These are phyloP conservation scores for Citeromyces matritensis DNA, from an alignment of 805 yeast genomes.

Conservation along the genomic window DNA sequence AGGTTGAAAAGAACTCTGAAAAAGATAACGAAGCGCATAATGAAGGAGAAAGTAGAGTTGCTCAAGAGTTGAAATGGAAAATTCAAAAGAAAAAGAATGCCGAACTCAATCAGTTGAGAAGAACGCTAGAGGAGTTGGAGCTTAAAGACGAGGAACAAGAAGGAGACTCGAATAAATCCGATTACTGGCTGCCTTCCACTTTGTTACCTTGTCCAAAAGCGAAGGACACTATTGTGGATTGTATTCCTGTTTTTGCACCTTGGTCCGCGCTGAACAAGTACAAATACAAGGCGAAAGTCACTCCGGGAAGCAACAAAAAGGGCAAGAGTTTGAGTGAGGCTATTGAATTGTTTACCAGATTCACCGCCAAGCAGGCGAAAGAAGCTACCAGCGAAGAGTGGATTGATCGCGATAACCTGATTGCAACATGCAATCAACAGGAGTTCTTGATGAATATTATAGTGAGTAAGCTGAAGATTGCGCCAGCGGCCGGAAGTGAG, in stretches of 20 bases:
- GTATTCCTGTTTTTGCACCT: slow-evolving; percentile 85
- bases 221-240: slow-evolving; percentile 39
- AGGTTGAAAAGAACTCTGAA: slow-evolving; percentile 16
- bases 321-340: slow-evolving; percentile 74
- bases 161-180: slow-evolving; percentile 8
- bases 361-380: slow-evolving; percentile 10
- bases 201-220: slow-evolving; percentile 26
- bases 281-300: slow-evolving; percentile 72
- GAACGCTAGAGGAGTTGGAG: slow-evolving; percentile 15
- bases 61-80: slow-evolving; percentile 1
- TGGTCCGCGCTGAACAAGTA: slow-evolving; percentile 67
- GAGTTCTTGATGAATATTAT: slow-evolving; percentile 58
- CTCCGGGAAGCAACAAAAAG: slow-evolving; percentile 70
- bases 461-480: slow-evolving; percentile 55
- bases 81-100: slow-evolving; percentile 10
- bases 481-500: slow-evolving; percentile 32
- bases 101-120: slow-evolving; percentile 14
- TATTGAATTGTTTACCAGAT: slow-evolving; percentile 35
- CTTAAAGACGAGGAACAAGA: slow-evolving; percentile 5
- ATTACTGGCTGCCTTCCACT: slow-evolving; percentile 10
- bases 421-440: slow-evolving; percentile 40
- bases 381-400: slow-evolving; percentile 20
- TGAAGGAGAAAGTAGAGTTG: slow-evolving; percentile 1
- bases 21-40: not conserved
- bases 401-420: slow-evolving; percentile 48